Percentiles rank a stretch among this genome's conserved stretches.
Conservation (phyloP, 345 rosid species). For the Eucalyptus brandiana region DNA sequence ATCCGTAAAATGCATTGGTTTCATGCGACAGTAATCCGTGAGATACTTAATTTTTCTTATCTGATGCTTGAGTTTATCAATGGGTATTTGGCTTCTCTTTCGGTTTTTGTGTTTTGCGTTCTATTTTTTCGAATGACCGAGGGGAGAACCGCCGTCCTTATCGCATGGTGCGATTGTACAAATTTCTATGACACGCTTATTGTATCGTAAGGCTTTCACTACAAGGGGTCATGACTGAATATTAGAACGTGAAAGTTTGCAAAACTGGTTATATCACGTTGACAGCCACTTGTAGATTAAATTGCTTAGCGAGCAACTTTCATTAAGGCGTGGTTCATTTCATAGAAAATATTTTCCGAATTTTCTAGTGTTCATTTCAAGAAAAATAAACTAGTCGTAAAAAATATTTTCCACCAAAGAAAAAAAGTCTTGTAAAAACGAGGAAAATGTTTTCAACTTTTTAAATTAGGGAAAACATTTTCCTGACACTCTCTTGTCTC, state of each 20-base stretch:
- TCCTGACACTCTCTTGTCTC: no score
- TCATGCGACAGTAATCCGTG: not conserved
- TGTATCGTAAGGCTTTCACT: not conserved
- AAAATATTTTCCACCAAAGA: no score
- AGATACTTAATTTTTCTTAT: not conserved
- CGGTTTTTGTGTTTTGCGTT: not conserved
- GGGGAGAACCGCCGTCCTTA: not conserved
- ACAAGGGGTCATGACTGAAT: not conserved
- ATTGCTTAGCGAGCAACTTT: no score
- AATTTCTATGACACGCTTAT: not conserved
- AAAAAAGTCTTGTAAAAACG: no score
- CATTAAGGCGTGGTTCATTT: no score
- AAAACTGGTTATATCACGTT: not conserved
- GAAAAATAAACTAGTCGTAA: no score
- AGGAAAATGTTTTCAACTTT: no score
- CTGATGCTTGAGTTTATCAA: not conserved
- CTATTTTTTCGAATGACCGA: not conserved
- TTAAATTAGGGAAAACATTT: no score
- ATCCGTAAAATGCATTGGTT: not conserved
- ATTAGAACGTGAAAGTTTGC: not conserved
- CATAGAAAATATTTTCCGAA: accelerated
- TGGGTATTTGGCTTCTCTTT: not conserved
- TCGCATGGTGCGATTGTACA: not conserved
- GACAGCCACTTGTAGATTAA: no score
- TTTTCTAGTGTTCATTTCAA: no score